Evolutionary conservation across 306 rosid genomes (phyloP), one percentile per base, ranked within the genome.

Genomic region (Sophora flavescens): DNA sequence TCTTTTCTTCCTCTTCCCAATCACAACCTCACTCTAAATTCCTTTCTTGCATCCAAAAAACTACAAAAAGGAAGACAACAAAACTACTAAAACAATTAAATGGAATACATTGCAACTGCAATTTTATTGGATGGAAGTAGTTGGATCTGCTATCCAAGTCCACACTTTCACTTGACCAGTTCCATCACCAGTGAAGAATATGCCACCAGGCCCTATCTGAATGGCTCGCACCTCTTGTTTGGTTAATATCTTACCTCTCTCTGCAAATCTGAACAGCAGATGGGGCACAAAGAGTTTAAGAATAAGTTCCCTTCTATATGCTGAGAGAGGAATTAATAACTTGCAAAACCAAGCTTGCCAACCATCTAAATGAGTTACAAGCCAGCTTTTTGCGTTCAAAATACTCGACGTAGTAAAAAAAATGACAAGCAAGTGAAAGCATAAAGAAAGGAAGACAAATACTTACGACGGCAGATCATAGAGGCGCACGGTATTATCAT

Each of bases 401-500:
- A 65, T 41, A 12, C 15, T 44, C 17, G n/a, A 70, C 3, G 13
- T n/a, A 28, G 67, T 30, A 18, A 26, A 14, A 4, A 52, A 14
- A 47, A 14, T 3, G 18, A 8, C 22, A 72, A 10, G 38, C 14
- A 72, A 10, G 38, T 11, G 57, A 48, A 41, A 52, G 5, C 52
- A 41, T 9, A 8, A n/a, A 50, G 39, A 57, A 33, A n/a, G 68
- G 76, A 59, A 81, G 83, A 78, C 68, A 74, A 63, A 6, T 47
- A 78, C 97, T 92, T 84, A 95, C 98, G 98, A 90, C 76, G 98
- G 98, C 87, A 95, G 88, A 84, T 95, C 97, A 76, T 89, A 95
- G 78, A 92, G 83, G 81, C 84, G 97, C 81, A 92, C 93, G 38
- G 96, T 79, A 82, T 92, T 92, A 85, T 92, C 97, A 67, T 92